phyloP scores from a whole-genome alignment of 2,329 filamentous ascomycete genomes.

The Rutstroemia sp. region DNA sequence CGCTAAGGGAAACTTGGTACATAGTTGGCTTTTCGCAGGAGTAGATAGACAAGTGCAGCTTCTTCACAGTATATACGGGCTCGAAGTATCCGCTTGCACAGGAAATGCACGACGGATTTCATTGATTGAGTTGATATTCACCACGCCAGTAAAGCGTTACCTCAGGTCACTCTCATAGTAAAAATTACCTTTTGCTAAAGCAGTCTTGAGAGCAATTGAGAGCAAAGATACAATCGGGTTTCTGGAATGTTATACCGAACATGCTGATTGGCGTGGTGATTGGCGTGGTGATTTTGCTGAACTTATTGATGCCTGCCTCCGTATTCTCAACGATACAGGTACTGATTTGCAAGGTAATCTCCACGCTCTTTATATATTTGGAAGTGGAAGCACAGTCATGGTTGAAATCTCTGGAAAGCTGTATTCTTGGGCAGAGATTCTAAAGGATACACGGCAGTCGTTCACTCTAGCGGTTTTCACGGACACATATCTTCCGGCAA shows the following conservation, averaged over 20 bases:
- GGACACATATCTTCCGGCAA: not conserved
- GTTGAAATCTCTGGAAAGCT: not conserved
- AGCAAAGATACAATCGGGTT: not conserved
- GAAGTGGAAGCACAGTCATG: no score
- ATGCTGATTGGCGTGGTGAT: not conserved
- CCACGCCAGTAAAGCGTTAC: not conserved
- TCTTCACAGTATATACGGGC: not conserved
- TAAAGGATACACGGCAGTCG: not conserved
- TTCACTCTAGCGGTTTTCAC: not conserved
- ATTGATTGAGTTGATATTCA: not conserved
- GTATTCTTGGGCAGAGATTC: not conserved
- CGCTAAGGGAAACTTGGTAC: no score
- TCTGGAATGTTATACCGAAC: no score
- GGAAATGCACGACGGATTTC: not conserved
- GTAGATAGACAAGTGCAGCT: not conserved
- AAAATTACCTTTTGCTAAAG: not conserved
- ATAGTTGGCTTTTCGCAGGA: no score
- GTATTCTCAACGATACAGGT: not conserved
- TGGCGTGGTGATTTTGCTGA: not conserved
- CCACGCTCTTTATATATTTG: not conserved
- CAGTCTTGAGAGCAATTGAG: not conserved
- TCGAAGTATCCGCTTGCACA: not conserved
- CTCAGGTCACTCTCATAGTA: not conserved
- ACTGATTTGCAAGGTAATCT: not conserved
- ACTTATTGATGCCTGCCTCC: not conserved